Conservation (phyloP, 805 yeast genomes). For the Myxozyma monticola region DNA sequence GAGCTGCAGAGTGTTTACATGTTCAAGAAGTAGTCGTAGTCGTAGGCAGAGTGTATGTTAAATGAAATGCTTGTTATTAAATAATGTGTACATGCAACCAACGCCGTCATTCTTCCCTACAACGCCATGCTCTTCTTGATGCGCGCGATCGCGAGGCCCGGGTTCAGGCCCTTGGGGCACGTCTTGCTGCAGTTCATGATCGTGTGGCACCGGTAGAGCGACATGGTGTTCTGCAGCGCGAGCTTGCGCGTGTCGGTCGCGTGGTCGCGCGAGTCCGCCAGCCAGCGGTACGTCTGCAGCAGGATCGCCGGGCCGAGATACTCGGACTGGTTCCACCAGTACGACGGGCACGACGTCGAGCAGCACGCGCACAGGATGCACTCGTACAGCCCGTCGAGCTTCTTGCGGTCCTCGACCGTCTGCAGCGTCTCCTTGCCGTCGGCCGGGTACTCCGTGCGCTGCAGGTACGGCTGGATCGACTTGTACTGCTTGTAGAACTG, state of each 20-base stretch:
- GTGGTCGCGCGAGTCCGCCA: conserved; percentile 94
- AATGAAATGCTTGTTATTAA: no score
- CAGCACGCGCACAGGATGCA: conserved; percentile 99
- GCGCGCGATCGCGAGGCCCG: conserved; percentile 96
- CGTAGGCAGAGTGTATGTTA: no score
- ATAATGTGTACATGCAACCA: not conserved
- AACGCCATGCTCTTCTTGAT: conserved; percentile 91
- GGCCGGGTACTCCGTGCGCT: conserved; percentile 72
- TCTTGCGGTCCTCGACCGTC: conserved; percentile 87
- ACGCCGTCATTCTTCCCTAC: conserved; percentile 35
- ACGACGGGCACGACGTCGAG: conserved; percentile 97
- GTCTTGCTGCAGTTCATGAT: conserved; percentile 98
- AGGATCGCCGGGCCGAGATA: conserved; percentile 98
- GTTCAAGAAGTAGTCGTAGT: no score
- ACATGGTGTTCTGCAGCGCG: conserved; percentile 94
- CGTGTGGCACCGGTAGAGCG: conserved; percentile 89
- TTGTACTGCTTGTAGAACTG: conserved; percentile 98
- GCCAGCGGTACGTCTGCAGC: conserved; percentile 99
- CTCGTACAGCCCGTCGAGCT: conserved; percentile 94
- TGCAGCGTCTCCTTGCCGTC: conserved; percentile 95
- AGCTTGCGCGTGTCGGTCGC: conserved; percentile 78
- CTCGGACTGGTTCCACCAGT: conserved; percentile 99
- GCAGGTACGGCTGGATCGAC: conserved; percentile 95
- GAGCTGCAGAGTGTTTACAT: no score
- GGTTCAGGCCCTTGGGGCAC: conserved; percentile 98